phyloP scores from a whole-genome alignment of 495 filamentous ascomycete species.

The Penicillium pulvis region DNA sequence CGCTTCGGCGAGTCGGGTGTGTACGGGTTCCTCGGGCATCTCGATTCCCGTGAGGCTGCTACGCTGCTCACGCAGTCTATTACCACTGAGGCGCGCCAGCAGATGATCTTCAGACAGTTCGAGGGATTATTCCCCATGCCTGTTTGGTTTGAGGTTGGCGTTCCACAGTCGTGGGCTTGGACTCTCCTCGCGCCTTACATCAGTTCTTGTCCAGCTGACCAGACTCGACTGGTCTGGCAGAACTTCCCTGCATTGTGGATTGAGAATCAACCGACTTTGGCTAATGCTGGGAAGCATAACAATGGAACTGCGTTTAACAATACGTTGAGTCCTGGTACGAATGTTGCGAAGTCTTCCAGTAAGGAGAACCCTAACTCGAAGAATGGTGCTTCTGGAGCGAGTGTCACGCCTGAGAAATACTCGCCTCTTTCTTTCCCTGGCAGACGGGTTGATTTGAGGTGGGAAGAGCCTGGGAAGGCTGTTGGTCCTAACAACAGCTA shows the following conservation, averaged over 20 bases:
- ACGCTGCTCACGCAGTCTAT: slow-evolving; percentile 75
- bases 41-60: slow-evolving; percentile 76
- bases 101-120: slow-evolving; percentile 88
- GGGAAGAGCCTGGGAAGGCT: slow-evolving; percentile 67
- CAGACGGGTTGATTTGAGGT: slow-evolving; percentile 66
- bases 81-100: slow-evolving; percentile 80
- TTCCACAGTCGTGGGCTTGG: slow-evolving; percentile 89
- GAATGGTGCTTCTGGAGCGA: slow-evolving; percentile 46
- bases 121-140: slow-evolving; percentile 82
- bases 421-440: slow-evolving; percentile 76
- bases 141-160: slow-evolving; percentile 79
- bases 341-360: slow-evolving; percentile 22
- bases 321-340: slow-evolving; percentile 32
- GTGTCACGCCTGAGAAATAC: slow-evolving; percentile 65
- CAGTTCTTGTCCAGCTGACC: slow-evolving; percentile 70
- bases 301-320: slow-evolving; percentile 56
- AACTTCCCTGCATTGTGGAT: slow-evolving; percentile 80
- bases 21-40: slow-evolving; percentile 79
- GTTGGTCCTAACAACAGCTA: slow-evolving; percentile 85
- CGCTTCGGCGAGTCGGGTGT: slow-evolving; percentile 81
- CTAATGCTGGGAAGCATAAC: slow-evolving; percentile 42
- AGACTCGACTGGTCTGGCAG: slow-evolving; percentile 80
- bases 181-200: slow-evolving; percentile 83
- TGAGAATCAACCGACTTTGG: slow-evolving; percentile 76
- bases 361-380: slow-evolving; percentile 32